Conservation (phyloP, 1,284 basidiomycete genomes). For the Fomitopsis schrenkii region DNA sequence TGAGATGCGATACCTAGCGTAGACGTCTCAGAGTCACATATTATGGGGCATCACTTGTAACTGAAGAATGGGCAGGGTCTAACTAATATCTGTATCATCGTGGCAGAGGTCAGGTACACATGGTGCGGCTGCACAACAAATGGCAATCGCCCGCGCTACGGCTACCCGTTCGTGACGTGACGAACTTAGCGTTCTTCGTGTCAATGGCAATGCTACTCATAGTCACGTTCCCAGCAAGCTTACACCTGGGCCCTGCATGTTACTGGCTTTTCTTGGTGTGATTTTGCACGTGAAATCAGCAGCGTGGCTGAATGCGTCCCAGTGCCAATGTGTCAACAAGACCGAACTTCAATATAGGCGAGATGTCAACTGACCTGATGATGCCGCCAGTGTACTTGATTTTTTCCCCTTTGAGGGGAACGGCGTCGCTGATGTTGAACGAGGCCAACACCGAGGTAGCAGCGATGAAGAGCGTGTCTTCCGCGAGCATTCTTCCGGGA, state of each 20-base stretch:
- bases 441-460: constrained; percentile 10
- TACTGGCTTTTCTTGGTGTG: neutral
- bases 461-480: constrained; percentile 13
- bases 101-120: neutral
- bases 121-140: neutral
- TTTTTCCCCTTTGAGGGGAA: neutral
- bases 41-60: constrained; percentile 16
- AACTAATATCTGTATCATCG: too few species aligned
- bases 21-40: constrained; percentile 22
- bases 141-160: too few species aligned
- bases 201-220: too few species aligned
- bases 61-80: too few species aligned
- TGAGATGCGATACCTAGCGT: constrained; percentile 27
- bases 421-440: constrained; percentile 10
- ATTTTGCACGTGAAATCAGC: neutral
- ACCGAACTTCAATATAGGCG: too few species aligned
- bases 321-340: neutral
- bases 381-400: neutral
- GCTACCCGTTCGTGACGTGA: too few species aligned
- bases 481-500: constrained; percentile 11
- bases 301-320: neutral
- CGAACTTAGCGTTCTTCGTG: too few species aligned
- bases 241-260: too few species aligned
- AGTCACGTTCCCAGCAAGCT: too few species aligned
- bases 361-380: neutral